Conservation (phyloP, 2,329 filamentous ascomycete species). For the Boeremia lycopersici region DNA sequence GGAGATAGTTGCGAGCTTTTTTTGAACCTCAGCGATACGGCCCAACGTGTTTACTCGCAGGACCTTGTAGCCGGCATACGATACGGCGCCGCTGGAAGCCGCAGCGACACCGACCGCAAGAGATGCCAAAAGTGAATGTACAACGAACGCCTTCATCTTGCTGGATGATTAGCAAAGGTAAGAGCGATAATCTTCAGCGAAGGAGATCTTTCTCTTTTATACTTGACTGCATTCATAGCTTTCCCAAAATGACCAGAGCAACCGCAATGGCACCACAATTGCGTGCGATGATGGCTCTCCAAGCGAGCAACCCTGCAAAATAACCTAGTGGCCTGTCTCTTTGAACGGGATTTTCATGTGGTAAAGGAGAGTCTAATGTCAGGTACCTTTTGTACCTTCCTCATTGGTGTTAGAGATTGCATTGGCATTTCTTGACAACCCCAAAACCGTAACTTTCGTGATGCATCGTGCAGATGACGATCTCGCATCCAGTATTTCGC, state of each 20-base stretch:
- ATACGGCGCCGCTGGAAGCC: conserved; percentile 25
- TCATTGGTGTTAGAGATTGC: conserved; percentile 11
- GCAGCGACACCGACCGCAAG: conserved; percentile 11
- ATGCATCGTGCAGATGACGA: conserved; percentile 8
- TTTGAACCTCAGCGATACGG: conserved; percentile 37
- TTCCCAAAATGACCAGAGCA: not conserved
- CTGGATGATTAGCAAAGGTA: not conserved
- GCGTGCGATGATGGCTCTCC: conserved; percentile 6
- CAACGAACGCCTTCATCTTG: conserved; percentile 8
- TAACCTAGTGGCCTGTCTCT: not conserved
- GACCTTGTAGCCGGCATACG: conserved; percentile 49
- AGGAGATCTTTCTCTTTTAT: not conserved
- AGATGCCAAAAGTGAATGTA: conserved; percentile 4
- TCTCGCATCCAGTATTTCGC: conserved; percentile 5
- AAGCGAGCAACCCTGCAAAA: not conserved
- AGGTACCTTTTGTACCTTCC: conserved; percentile 11
- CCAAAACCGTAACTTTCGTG: conserved; percentile 6
- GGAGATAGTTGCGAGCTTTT: conserved; percentile 42
- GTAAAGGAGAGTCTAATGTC: conserved; percentile 2
- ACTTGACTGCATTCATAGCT: not conserved
- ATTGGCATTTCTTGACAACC: conserved; percentile 15
- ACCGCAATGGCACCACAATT: conserved; percentile 6
- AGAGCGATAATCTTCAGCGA: not conserved
- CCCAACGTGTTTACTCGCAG: conserved; percentile 43
- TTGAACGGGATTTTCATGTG: not conserved